A percentile compares a stretch with the other conserved stretches of the same genome.
phyloP scores from a whole-genome alignment of 257 asterid genomes.

The Solanum habrochaites region DNA sequence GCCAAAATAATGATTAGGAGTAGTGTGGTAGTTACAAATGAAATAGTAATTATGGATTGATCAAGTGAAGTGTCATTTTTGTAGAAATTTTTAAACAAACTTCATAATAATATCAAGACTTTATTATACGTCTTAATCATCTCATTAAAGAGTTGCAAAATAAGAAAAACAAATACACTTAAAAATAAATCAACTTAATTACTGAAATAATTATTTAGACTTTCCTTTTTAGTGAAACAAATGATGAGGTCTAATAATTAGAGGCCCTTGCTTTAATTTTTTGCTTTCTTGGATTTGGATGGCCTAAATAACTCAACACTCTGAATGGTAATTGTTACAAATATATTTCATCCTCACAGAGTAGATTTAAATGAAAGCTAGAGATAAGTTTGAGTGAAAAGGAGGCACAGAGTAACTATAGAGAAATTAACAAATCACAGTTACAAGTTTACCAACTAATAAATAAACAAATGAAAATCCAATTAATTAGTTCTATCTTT shows the following conservation, averaged over 20 bases:
- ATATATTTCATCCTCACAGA: background rate
- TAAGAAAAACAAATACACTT: too few species aligned
- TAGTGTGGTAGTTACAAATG: background rate
- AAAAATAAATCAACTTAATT: too few species aligned
- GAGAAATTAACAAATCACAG: background rate
- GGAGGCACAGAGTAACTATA: background rate
- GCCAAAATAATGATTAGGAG: too few species aligned
- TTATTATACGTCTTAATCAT: background rate
- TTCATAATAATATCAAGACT: background rate
- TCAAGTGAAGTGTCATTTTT: too few species aligned
- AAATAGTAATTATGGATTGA: background rate
- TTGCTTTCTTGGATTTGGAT: background rate
- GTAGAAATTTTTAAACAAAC: too few species aligned
- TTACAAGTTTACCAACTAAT: background rate
- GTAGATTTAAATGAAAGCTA: background rate
- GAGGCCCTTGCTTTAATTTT: background rate
- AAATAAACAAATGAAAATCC: background rate
- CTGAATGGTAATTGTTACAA: background rate
- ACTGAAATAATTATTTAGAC: too few species aligned
- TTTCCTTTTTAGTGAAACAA: too few species aligned
- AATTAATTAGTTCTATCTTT: background rate
- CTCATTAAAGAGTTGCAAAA: background rate
- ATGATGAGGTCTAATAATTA: background rate
- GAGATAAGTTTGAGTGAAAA: background rate
- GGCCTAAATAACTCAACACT: background rate